Evolutionary conservation across 2,329 filamentous ascomycete species (phyloP).

Genomic region (Aspergillus novoparasiticus): DNA sequence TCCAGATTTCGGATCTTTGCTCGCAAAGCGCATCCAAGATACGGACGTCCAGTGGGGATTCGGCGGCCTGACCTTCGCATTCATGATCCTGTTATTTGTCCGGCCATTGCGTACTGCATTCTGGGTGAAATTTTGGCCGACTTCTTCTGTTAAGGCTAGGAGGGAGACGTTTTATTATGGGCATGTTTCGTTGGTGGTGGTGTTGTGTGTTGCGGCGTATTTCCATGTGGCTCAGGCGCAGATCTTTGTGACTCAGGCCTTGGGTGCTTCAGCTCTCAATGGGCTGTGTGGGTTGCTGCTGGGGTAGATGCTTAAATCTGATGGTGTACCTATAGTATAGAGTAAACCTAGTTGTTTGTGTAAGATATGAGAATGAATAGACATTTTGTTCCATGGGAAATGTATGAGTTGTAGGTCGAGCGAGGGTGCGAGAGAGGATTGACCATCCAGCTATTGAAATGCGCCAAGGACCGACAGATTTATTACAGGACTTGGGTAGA

Average conservation of each 20-base stretch:
- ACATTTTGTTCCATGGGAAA: not conserved
- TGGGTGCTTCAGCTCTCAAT: conserved; percentile 51
- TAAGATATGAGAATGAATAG: not conserved
- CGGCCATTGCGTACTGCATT: conserved; percentile 39
- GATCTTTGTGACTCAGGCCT: conserved; percentile 55
- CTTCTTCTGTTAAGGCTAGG: conserved; percentile 31
- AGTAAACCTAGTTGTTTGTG: not conserved
- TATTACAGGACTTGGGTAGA: not conserved
- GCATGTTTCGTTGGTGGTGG: conserved; percentile 56
- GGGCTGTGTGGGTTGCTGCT: conserved; percentile 30
- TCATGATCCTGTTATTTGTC: conserved; percentile 53
- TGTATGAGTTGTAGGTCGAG: not conserved
- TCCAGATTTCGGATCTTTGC: conserved; percentile 41
- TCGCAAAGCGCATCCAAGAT: conserved; percentile 58
- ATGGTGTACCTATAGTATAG: not conserved
- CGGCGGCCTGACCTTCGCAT: conserved; percentile 48
- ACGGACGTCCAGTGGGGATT: conserved; percentile 62
- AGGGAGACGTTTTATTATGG: conserved; percentile 56
- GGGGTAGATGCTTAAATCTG: not conserved
- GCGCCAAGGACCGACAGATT: not conserved
- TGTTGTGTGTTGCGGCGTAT: conserved; percentile 54
- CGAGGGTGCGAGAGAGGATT: not conserved
- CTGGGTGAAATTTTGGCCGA: conserved; percentile 15
- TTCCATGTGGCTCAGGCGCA: conserved; percentile 60
- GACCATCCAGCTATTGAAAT: not conserved